Evolutionary conservation across 2,329 filamentous ascomycete species (phyloP), one percentile per base, ranked within the genome.

Genomic region (Xylariaceae sp.): DNA sequence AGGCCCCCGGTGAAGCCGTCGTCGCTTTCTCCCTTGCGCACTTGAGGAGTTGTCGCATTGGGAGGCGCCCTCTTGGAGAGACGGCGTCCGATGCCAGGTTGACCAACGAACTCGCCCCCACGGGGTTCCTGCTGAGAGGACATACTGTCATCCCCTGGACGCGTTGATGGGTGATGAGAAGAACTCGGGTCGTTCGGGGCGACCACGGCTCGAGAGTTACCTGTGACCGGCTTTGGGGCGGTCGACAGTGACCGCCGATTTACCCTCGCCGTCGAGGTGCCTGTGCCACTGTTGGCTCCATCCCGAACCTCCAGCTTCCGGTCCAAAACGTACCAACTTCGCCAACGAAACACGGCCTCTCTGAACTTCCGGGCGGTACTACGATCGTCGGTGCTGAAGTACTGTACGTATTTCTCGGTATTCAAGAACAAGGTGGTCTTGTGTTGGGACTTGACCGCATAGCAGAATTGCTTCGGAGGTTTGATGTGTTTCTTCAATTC

Each of bases 381-480:
- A 4, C 73, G 66, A 52, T 96, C 86, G 31, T 87, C 86, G 2
- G 84, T 87, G 42, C 79, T 83, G 65, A 97, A 94, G 63, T 90
- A 95, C 57, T 97, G 90, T 3, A 94, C 85, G 56, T 88, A 97
- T 51, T 90, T 90, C 36, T 85, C 81, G 3, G 82, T 85, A 38
- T 83, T 82, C 38, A 88, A 67, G 55, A 96, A 96, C 54, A 94
- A 81, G 41, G 77, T 80, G 0, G 83, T 83, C 62, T 90, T 94
- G 57, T 95, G 83, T 65, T 95, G 88, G 52, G 86, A 94, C 64
- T 95, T 96, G 52, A 97, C 74, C 1, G 88, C 89, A 54, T 85
- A 90, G 64, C 87, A 94, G 50, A 81, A 73, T 56, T 82, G 85
- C 62, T 92, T 94, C 0, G 90, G 90, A 1, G 88, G 83, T 53